Conservation (phyloP, 306 rosid genomes). For the Inga laurina region DNA sequence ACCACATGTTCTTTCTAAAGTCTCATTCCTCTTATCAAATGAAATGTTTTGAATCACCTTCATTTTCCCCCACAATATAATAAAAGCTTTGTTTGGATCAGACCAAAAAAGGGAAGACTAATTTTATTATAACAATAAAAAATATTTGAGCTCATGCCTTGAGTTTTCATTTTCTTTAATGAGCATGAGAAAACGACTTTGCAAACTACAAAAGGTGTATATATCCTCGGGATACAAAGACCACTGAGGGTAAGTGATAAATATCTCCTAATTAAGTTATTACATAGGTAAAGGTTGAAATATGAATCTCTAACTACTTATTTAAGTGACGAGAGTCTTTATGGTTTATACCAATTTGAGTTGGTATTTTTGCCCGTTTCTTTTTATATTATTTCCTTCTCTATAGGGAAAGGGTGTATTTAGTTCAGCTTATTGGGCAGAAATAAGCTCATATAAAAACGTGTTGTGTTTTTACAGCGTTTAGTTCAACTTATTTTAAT, state of each 20-base stretch:
- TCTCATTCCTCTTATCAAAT: slow-evolving; percentile 44
- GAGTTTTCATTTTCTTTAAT: background rate
- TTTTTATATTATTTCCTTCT: background rate
- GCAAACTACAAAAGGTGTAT: background rate
- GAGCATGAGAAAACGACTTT: background rate
- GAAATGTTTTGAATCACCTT: background rate
- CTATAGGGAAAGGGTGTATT: too few species aligned
- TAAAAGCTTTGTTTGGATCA: background rate
- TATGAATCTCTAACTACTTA: too few species aligned
- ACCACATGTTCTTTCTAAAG: slow-evolving; percentile 50
- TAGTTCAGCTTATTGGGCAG: too few species aligned
- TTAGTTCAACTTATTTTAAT: too few species aligned
- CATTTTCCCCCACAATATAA: background rate
- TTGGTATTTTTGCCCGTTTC: background rate
- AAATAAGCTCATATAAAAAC: too few species aligned
- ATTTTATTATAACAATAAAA: background rate
- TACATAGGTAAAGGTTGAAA: background rate
- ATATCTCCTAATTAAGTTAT: too few species aligned
- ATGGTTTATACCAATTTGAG: too few species aligned
- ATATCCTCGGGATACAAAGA: too few species aligned
- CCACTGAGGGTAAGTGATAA: too few species aligned
- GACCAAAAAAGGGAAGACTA: background rate
- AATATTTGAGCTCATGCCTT: background rate
- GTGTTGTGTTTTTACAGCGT: too few species aligned
- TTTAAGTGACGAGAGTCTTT: background rate